Evolutionary conservation across 331 rosid species (phyloP).

Genomic region (Malus hybrid): DNA sequence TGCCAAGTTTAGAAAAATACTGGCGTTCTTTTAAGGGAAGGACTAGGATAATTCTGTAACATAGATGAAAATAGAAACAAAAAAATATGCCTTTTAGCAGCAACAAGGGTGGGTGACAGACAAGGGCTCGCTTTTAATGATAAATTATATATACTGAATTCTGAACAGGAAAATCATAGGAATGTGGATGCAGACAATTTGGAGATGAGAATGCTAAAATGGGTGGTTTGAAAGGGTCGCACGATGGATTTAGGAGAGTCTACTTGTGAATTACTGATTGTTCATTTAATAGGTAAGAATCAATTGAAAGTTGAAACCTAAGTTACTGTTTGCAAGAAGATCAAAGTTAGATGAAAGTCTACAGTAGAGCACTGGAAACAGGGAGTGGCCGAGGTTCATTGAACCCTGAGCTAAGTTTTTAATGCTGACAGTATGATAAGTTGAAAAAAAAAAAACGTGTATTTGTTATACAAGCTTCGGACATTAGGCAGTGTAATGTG

Average conservation of each 20-base stretch:
- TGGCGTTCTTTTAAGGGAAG: background rate
- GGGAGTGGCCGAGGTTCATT: background rate
- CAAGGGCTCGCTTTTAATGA: background rate
- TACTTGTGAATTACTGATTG: background rate
- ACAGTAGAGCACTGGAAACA: background rate
- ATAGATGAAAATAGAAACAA: background rate
- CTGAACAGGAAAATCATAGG: background rate
- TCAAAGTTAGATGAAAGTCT: background rate
- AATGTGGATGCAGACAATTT: background rate
- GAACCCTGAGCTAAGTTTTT: background rate
- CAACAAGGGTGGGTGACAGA: background rate
- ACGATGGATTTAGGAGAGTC: background rate
- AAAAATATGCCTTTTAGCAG: background rate
- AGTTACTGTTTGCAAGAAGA: background rate
- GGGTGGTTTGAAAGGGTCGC: background rate
- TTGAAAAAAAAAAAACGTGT: background rate
- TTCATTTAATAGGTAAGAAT: background rate
- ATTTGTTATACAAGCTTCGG: background rate
- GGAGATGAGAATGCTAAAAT: background rate
- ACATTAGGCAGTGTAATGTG: background rate
- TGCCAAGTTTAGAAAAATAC: background rate
- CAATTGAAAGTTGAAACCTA: background rate
- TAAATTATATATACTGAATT: background rate
- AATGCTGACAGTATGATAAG: too few relatives aligned
- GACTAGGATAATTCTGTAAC: background rate